phyloP scores from a whole-genome alignment of 139 green algal genomes.

The Auxenochlorella pyrenoidosa region DNA sequence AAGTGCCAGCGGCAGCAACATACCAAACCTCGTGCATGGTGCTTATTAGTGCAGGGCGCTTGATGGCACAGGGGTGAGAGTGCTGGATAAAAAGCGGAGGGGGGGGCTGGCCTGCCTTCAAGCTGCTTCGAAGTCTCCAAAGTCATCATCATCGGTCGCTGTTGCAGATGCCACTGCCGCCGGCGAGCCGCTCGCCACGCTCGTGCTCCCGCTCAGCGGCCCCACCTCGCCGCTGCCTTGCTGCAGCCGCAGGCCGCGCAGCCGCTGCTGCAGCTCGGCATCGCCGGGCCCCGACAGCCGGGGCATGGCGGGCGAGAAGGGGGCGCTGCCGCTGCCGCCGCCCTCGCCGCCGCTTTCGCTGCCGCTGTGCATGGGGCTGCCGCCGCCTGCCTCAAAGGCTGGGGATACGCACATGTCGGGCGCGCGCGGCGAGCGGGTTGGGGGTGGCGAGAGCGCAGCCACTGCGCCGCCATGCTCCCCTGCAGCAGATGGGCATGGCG shows the following conservation, averaged over 20 bases:
- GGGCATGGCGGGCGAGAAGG: background rate
- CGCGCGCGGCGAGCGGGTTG: background rate
- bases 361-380: slow-evolving; percentile 3
- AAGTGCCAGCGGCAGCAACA: no score
- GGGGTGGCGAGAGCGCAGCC: slow-evolving; percentile 9
- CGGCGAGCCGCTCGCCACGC: slow-evolving; percentile 11
- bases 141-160: slow-evolving; percentile 10
- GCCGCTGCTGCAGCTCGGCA: slow-evolving; percentile 20
- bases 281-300: slow-evolving; percentile 8
- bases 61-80: no score
- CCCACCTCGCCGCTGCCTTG: background rate
- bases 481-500: no score
- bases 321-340: background rate
- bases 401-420: background rate
- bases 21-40: no score
- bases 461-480: background rate
- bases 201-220: background rate
- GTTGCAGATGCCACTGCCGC: background rate
- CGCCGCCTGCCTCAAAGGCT: background rate
- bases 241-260: slow-evolving; percentile 14
- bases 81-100: no score
- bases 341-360: background rate
- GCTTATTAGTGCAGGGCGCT: no score
- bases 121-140: slow-evolving; percentile 9
- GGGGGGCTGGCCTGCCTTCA: no score